Evolutionary conservation across 2,329 filamentous ascomycete genomes (phyloP), one percentile per base, ranked within the genome.

Genomic region (Sarocladium strictum): DNA sequence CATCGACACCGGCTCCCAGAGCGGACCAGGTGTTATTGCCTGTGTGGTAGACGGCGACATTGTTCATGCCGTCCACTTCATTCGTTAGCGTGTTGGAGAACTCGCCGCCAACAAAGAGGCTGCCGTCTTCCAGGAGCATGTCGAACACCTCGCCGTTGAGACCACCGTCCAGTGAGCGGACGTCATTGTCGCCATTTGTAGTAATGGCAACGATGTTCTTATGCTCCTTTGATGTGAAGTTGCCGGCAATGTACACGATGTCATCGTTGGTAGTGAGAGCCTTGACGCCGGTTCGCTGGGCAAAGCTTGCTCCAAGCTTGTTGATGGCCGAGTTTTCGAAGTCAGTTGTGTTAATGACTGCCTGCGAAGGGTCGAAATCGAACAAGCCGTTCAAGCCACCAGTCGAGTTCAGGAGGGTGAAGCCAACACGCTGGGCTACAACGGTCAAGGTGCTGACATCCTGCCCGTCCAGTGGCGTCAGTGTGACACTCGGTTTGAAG

Each of bases 391-490:
- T 97, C 53, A 99, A 74, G 2, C 89, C 89, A 52, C 87, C 89
- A 47, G 85, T 89, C 2, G 87, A 87, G 59, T 84, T 85, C 60
- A 86, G 78, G 47, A 90, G 75, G 21, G 76, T 85, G 67, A 97
- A 96, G 10, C 86, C 84, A 38, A 97, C 84, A 55, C 88, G 83
- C 65, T 95, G 92, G 9, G 94, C 94, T n/a, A 99, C 94, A 59
- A 97, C 74, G 1, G 87, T 88, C 65, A 94, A 75, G 54, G 80
- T 71, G 6, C 77, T 71, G 32, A 84, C 71, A 12, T 72, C 71
- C 68, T 91, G 87, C 37, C 81, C 84, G 29, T 78, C 67, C 21
- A 83, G 74, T 3, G 93, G 88, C 0, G 83, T 79, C 43, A 99
- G 73, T 0, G 88, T 96, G 53, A 99, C 84, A 3, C 82, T 83